These are phyloP conservation scores for Tuber borchii DNA, from an alignment of 495 filamentous ascomycete genomes.

Conservation along the genomic window DNA sequence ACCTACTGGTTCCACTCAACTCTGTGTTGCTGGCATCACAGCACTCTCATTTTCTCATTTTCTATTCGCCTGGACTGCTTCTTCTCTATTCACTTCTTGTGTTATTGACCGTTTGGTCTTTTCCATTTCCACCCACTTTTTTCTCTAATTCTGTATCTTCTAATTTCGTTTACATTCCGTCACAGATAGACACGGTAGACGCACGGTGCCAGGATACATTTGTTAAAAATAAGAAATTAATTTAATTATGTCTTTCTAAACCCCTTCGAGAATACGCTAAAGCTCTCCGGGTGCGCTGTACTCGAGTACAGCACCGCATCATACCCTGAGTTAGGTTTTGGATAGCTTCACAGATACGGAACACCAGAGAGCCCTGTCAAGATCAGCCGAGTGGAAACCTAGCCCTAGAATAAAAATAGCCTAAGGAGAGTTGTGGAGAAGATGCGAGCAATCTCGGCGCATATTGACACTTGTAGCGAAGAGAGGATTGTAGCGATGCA, in stretches of 20 bases:
- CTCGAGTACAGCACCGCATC: not conserved
- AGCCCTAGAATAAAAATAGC: not conserved
- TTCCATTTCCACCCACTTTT: not conserved
- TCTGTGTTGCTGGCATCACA: conserved; percentile 2
- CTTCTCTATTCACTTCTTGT: not conserved
- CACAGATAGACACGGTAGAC: not conserved
- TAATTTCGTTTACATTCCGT: not conserved
- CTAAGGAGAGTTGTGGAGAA: not conserved
- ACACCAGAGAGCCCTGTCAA: not conserved
- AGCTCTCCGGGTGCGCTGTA: not conserved
- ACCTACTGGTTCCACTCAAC: not conserved
- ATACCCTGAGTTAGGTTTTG: not conserved
- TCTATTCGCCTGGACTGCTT: not conserved
- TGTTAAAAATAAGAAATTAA: not conserved
- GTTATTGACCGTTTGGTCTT: not conserved
- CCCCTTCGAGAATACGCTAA: not conserved
- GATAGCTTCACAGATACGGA: not conserved
- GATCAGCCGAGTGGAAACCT: not conserved
- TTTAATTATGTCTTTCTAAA: not conserved
- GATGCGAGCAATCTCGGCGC: not conserved
- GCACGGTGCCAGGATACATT: not conserved
- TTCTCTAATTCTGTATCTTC: not conserved
- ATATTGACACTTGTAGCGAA: not conserved
- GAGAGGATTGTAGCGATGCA: not conserved
- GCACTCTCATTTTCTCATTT: not conserved